Evolutionary conservation across 2,329 filamentous ascomycete genomes (phyloP).

Genomic region (Cladosporium sp.): DNA sequence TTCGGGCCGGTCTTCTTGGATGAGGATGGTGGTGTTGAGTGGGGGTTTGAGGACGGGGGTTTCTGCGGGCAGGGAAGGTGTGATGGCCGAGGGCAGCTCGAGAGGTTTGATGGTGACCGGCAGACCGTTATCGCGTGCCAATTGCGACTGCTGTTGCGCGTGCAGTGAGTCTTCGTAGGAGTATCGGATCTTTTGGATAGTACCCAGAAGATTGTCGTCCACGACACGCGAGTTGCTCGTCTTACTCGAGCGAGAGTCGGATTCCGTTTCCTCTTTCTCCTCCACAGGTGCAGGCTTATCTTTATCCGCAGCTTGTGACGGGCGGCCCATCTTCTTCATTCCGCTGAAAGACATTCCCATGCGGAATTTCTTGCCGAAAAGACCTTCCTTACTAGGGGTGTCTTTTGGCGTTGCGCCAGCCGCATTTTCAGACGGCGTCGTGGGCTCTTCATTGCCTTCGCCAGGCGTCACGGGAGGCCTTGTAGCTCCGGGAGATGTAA

Average conservation of each 20-base stretch:
- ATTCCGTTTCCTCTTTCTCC: slow-evolving; percentile 59
- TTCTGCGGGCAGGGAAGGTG: slow-evolving; percentile 66
- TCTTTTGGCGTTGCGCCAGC: slow-evolving; percentile 46
- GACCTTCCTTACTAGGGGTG: slow-evolving; percentile 40
- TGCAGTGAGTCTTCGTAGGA: slow-evolving; percentile 67
- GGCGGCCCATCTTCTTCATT: slow-evolving; percentile 77
- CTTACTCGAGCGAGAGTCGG: slow-evolving; percentile 55
- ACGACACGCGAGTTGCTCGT: slow-evolving; percentile 64
- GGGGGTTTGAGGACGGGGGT: slow-evolving; percentile 74
- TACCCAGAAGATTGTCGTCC: slow-evolving; percentile 70
- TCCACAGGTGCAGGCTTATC: slow-evolving; percentile 71
- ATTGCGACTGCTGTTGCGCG: slow-evolving; percentile 38
- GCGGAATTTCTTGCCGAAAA: slow-evolving; percentile 82
- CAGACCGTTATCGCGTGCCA: slow-evolving; percentile 30
- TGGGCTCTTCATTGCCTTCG: slow-evolving; percentile 32
- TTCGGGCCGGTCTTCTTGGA: slow-evolving; percentile 62
- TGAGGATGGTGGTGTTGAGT: slow-evolving; percentile 57
- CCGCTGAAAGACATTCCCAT: slow-evolving; percentile 68
- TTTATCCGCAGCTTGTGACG: slow-evolving; percentile 53
- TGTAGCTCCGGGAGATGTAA: slow-evolving; percentile 23
- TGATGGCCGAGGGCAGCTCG: slow-evolving; percentile 58
- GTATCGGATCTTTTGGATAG: slow-evolving; percentile 67
- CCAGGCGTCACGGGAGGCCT: slow-evolving; percentile 30
- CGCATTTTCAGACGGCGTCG: slow-evolving; percentile 48
- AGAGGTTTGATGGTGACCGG: slow-evolving; percentile 33